Percentiles rank a stretch among this genome's conserved stretches.
Evolutionary conservation across 108 stramenopile genomes (phyloP).

Genomic region (Cyclotella choctawhatcheeana): DNA sequence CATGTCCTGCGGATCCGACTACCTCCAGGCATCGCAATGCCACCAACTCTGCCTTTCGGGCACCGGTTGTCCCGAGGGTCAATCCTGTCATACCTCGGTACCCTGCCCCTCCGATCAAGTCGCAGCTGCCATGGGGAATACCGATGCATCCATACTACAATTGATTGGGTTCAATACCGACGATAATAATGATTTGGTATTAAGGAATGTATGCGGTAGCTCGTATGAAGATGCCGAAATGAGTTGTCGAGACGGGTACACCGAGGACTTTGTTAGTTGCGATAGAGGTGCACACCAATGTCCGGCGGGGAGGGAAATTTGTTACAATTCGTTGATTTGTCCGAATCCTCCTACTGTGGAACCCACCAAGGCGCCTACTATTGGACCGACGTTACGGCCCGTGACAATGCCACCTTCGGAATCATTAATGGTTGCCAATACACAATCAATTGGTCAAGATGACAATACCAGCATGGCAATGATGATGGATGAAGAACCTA

Average conservation of each 20-base stretch:
- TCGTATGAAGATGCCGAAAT: constrained; percentile 34
- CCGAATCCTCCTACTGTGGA: constrained; percentile 14
- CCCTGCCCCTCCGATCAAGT: constrained; percentile 28
- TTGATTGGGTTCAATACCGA: background rate
- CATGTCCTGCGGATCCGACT: constrained; percentile 28
- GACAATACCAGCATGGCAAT: background rate
- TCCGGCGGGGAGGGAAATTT: constrained; percentile 10
- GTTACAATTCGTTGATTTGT: constrained; percentile 29
- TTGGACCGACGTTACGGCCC: background rate
- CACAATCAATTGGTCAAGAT: background rate
- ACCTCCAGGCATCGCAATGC: constrained; percentile 15
- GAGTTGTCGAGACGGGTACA: constrained; percentile 12
- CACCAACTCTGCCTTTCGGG: constrained; percentile 24
- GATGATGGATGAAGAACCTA: constrained; percentile 9
- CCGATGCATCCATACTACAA: background rate
- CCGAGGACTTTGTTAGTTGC: constrained; percentile 5
- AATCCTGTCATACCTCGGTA: constrained; percentile 18
- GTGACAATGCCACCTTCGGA: background rate
- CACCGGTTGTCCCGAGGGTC: constrained; percentile 12
- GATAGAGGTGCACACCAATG: constrained; percentile 2
- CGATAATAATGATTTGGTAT: background rate
- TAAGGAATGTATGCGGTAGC: constrained; percentile 30
- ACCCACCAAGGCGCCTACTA: constrained; percentile 4
- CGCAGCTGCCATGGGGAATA: constrained; percentile 31
- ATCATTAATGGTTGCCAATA: background rate